Conservation (phyloP, 148 eudicot species). For the Euryodendron excelsum region DNA sequence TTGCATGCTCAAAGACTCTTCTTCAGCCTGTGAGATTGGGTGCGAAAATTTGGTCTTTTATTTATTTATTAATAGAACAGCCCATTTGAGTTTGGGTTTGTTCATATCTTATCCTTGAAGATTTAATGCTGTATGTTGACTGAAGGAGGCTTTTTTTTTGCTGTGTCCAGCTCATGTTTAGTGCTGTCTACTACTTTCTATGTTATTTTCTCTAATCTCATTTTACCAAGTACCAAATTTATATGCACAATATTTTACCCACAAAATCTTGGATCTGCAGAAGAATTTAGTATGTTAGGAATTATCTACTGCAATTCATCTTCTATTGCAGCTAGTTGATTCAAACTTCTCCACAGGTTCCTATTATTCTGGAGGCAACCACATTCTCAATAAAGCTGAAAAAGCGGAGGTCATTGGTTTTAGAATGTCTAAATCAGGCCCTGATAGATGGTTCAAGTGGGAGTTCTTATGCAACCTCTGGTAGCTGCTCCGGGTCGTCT, state of each 20-base stretch:
- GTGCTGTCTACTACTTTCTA: not conserved
- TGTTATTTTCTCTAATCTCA: not conserved
- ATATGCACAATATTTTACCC: not conserved
- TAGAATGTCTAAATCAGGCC: conserved; percentile 95
- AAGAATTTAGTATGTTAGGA: not conserved
- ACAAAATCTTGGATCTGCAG: not conserved
- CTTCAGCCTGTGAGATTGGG: not conserved
- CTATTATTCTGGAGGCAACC: conserved; percentile 75
- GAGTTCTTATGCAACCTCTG: conserved; percentile 69
- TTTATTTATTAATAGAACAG: not conserved
- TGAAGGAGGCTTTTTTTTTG: too few relatives aligned
- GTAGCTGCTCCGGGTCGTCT: conserved; percentile 72
- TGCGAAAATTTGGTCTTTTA: not conserved
- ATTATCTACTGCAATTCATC: not conserved
- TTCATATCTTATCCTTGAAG: not conserved
- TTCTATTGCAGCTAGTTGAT: not conserved
- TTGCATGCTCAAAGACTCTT: not conserved
- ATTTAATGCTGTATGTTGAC: not conserved
- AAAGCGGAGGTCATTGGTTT: conserved; percentile 66
- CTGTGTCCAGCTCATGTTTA: not conserved
- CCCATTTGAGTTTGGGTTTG: not conserved
- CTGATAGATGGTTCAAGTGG: conserved; percentile 93
- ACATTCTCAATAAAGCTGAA: conserved; percentile 87
- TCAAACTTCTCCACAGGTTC: conserved; percentile 51
- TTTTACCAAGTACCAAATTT: not conserved